phyloP scores from a whole-genome alignment of 1,284 basidiomycete species.

The Apiotrichum montevideense region DNA sequence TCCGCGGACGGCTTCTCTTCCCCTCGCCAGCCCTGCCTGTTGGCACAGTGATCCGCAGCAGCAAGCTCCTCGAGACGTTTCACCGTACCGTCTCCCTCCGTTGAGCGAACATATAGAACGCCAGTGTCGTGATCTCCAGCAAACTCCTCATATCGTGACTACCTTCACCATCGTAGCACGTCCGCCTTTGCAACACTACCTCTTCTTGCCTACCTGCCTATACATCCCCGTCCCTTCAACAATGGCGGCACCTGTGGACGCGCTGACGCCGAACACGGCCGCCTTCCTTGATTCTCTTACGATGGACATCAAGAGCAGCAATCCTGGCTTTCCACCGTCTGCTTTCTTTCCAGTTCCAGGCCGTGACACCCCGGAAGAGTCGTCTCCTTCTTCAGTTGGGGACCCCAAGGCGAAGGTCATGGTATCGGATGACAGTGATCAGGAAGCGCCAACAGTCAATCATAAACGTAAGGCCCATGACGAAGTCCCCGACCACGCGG shows the following conservation, averaged over 20 bases:
- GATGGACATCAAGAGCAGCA: conserved; percentile 22
- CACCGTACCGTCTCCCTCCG: too few species aligned
- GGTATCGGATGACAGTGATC: conserved; percentile 15
- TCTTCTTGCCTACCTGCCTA: not conserved
- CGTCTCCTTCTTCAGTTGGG: conserved; percentile 26
- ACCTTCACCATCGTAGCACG: not conserved
- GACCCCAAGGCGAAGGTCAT: not conserved
- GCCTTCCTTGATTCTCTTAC: conserved; percentile 39
- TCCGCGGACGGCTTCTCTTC: too few species aligned
- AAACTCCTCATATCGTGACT: not conserved
- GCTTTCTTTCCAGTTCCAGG: conserved; percentile 40
- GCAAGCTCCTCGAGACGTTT: too few species aligned
- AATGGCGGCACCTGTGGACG: conserved; percentile 30
- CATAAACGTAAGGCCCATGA: conserved; percentile 34
- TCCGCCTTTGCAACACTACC: not conserved
- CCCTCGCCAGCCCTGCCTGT: too few species aligned
- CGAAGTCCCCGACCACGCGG: not conserved
- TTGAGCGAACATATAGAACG: too few species aligned
- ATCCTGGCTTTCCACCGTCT: conserved; percentile 28
- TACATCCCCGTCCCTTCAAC: not conserved
- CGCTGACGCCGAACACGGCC: conserved; percentile 42
- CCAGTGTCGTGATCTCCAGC: too few species aligned
- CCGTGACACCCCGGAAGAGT: conserved; percentile 35
- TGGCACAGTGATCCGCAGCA: too few species aligned
- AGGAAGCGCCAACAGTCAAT: conserved; percentile 2